Evolutionary conservation across 2,329 filamentous ascomycete genomes (phyloP).

Genomic region (Xylogone sp.): DNA sequence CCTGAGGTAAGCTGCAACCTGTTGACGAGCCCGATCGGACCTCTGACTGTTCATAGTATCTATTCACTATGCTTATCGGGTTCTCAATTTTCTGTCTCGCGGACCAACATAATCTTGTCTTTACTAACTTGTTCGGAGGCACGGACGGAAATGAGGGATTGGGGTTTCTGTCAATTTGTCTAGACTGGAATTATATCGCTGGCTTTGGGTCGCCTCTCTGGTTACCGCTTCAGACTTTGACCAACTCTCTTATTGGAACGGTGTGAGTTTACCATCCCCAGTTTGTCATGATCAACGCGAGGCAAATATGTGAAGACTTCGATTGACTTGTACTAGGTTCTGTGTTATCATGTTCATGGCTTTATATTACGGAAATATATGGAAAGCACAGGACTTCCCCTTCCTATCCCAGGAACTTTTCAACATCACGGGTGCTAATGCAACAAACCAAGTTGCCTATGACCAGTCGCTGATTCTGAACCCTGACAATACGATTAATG

Average conservation of each 20-base stretch:
- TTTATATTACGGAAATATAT: constrained; percentile 38
- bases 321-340: constrained; percentile 27
- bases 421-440: constrained; percentile 25
- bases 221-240: constrained; percentile 27
- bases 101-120: constrained; percentile 33
- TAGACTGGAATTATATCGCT: constrained; percentile 39
- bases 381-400: constrained; percentile 34
- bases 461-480: constrained; percentile 40
- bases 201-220: constrained; percentile 26
- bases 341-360: constrained; percentile 30
- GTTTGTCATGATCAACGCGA: background rate
- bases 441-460: constrained; percentile 31
- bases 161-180: constrained; percentile 32
- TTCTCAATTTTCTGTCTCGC: constrained; percentile 40
- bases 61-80: constrained; percentile 35
- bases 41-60: constrained; percentile 21
- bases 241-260: constrained; percentile 16
- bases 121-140: constrained; percentile 45
- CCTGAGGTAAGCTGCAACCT: constrained; percentile 27
- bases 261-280: background rate
- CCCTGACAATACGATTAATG: constrained; percentile 32
- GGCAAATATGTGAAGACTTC: constrained; percentile 4
- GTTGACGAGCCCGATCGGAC: background rate
- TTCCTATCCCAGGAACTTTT: constrained; percentile 39
- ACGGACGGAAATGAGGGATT: constrained; percentile 38